Percentiles rank a stretch among this genome's conserved stretches.
Conservation (phyloP, 345 rosid species). For the Isatis tinctoria region DNA sequence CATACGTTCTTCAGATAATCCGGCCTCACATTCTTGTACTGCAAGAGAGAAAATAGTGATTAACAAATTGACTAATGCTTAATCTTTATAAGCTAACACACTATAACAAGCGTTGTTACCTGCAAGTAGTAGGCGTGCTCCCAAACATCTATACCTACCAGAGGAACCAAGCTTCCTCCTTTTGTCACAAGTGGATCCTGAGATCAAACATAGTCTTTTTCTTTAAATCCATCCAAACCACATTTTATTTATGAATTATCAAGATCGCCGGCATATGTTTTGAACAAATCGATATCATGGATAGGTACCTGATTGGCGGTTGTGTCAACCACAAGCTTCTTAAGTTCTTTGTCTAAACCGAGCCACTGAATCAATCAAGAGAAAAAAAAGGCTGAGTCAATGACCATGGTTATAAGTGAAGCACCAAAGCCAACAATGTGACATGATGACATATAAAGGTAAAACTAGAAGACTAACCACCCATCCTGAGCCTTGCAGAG, state of each 20-base stretch:
- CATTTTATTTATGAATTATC: background rate
- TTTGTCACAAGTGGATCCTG: slow-evolving; percentile 92
- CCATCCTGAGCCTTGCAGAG: slow-evolving; percentile 99
- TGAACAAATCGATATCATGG: background rate
- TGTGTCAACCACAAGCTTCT: slow-evolving; percentile 87
- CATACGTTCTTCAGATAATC: slow-evolving; percentile 93
- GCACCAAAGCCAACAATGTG: background rate
- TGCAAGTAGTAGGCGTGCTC: slow-evolving; percentile 99
- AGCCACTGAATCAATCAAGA: slow-evolving; percentile 62
- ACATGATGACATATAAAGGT: background rate
- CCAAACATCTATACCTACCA: slow-evolving; percentile 96
- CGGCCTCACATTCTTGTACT: slow-evolving; percentile 90
- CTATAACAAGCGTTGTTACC: slow-evolving; percentile 37
- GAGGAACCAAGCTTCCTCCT: slow-evolving; percentile 68
- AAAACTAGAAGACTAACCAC: slow-evolving; percentile 55
- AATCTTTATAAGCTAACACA: background rate
- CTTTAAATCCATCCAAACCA: background rate
- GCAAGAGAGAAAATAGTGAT: slow-evolving; percentile 15
- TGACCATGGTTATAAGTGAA: background rate
- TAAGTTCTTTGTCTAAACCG: slow-evolving; percentile 71
- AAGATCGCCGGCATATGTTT: background rate
- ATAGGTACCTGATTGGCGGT: slow-evolving; percentile 80
- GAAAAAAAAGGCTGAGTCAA: background rate
- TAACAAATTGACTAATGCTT: background rate
- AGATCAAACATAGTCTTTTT: background rate